Percentiles rank a stretch among this genome's conserved stretches.
Evolutionary conservation across 2,329 filamentous ascomycete species (phyloP).

Genomic region (Claviceps fusiformis): DNA sequence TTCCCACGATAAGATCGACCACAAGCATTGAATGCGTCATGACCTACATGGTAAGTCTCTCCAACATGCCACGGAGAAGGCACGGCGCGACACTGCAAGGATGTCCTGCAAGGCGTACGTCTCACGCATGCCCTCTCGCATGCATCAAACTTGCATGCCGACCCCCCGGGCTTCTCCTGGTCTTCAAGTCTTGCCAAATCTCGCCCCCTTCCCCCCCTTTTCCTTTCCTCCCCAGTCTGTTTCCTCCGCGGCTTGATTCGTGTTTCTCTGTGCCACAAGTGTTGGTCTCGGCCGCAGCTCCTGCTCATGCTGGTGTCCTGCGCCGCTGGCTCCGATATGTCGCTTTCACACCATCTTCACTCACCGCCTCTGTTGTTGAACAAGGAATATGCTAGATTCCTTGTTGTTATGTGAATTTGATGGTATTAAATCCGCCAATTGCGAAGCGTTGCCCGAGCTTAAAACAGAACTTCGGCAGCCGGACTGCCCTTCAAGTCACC

Average conservation of each 20-base stretch:
- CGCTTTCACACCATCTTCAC: conserved; percentile 6
- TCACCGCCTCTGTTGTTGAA: conserved; percentile 6
- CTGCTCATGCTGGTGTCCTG: conserved; percentile 2
- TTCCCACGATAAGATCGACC: conserved; percentile 10
- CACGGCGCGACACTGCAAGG: conserved; percentile 10
- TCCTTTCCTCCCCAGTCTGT: neutral
- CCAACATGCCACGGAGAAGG: neutral
- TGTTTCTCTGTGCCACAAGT: neutral
- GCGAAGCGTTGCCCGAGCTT: neutral
- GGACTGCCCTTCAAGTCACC: conserved; percentile 1
- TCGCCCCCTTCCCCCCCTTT: neutral
- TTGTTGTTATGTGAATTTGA: conserved; percentile 3
- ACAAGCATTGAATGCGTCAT: conserved; percentile 19
- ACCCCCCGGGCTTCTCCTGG: neutral
- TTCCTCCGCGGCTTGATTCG: conserved; percentile 1
- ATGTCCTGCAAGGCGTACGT: conserved; percentile 8
- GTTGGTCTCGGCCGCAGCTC: conserved; percentile 2
- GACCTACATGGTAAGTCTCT: conserved; percentile 26
- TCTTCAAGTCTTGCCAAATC: conserved; percentile 2
- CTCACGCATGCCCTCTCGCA: neutral
- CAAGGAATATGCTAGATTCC: neutral
- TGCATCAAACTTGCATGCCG: conserved; percentile 2
- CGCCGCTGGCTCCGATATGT: conserved; percentile 3
- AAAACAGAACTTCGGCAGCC: conserved; percentile 1
- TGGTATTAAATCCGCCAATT: neutral